These are phyloP conservation scores for Neurospora crassa DNA, from an alignment of 2,329 filamentous ascomycete genomes.

Conservation along the genomic window DNA sequence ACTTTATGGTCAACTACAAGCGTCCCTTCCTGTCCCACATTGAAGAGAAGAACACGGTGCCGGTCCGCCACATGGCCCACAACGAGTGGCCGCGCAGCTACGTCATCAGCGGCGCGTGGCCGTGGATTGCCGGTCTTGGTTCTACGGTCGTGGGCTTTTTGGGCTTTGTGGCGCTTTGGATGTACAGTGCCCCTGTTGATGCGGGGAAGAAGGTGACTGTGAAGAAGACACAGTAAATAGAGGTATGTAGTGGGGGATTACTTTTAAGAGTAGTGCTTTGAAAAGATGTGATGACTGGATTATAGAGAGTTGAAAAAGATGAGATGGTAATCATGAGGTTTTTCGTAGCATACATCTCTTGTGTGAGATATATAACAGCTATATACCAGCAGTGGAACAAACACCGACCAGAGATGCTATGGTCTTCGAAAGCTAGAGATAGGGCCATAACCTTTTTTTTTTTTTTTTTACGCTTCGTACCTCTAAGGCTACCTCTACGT, in stretches of 20 bases:
- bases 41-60: constrained; percentile 91
- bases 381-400: background rate
- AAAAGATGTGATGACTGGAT: background rate
- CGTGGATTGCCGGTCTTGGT: constrained; percentile 84
- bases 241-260: background rate
- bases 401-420: too few relatives aligned
- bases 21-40: constrained; percentile 81
- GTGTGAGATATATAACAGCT: background rate
- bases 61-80: constrained; percentile 92
- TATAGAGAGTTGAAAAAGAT: background rate
- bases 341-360: background rate
- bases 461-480: background rate
- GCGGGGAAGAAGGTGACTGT: constrained; percentile 20
- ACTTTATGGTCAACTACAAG: constrained; percentile 96
- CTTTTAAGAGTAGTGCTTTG: background rate
- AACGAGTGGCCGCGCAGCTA: constrained; percentile 92
- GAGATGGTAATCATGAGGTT: background rate
- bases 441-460: background rate
- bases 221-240: constrained; percentile 39
- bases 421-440: background rate
- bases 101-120: constrained; percentile 83
- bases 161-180: constrained; percentile 77
- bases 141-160: constrained; percentile 79
- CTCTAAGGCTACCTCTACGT: background rate
- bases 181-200: constrained; percentile 51